Base-by-base conservation (phyloP, 176 grass and related monocot species). In the Echinochloa phyllopogon region DNA sequence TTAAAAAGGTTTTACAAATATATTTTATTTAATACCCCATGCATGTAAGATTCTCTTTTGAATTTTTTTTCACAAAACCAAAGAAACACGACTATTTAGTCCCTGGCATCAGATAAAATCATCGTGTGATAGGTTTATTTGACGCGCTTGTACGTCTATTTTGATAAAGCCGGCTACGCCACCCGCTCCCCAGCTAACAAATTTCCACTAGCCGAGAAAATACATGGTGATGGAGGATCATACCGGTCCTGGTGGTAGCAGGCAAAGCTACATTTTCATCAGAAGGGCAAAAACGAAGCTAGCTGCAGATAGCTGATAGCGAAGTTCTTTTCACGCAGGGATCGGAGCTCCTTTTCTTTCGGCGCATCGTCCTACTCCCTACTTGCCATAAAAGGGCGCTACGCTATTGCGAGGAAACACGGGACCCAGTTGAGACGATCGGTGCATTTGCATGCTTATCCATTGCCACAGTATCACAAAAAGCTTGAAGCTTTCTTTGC, bases 361-460 rank as follows among this genome's bases (percentile, higher is more conserved):
- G 3, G 56, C 57, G 56, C 57, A 63, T 41, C 42, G 41, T 6
- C 38, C 49, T 70, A 29, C 36, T 42, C 36, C 33, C 65, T 44
- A 20, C 15, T 44, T 70, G 48, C 60, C n/a, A 10, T 2, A 56
- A 47, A 68, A 41, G 40, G 24, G 36, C 12, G 48, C 69, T 29
- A 76, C 38, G 10, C 10, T 23, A 48, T 41, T 18, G 23, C 4
- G 40, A 39, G 52, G 16, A 39, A 24, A 18, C 0, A 17, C 8
- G 24, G 74, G 83, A 41, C 3, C 51, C 10, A 13, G 4, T 6
- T 13, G 74, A 12, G 27, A 39, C 57, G 63, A 78, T 61, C 0
- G 15, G 43, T 42, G 17, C 38, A 6, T 0, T 29, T 16, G 24
- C 38, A 77, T 69, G 74, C 45, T 85, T 85, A 85, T 71, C 83